Evolutionary conservation across 441 rosid species (phyloP), one percentile per base, ranked within the genome.

Genomic region (Syzygium syzygioides): DNA sequence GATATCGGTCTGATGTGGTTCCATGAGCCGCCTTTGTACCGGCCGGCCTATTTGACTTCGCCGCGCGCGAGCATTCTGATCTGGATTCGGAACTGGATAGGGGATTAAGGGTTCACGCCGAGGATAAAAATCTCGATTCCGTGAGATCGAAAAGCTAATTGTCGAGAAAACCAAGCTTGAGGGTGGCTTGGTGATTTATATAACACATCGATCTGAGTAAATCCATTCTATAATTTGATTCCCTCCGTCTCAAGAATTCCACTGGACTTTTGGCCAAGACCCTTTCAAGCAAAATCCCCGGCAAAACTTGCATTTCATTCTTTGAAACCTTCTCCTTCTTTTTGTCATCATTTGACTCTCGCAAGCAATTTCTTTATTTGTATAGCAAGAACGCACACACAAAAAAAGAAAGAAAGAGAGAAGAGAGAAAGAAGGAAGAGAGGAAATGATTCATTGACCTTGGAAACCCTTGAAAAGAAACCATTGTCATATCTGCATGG

Each of bases 181-280:
- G 0, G 0, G 28, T 34, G 9, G 10, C 3, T 1, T 19, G 14
- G 8, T 0, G 8, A 68, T 34, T 4, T 34, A 68, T 34, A 4
- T 9, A 34, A 13, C 1, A 1, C 1, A 37, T 71, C 10, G 3
- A 37, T 71, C 28, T 71, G 0, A 37, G 80, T 37, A 71, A 19
- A 37, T 20, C 45, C 50, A 19, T 34, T 19, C 20, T 3, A 37
- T 10, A 66, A 66, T 66, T 66, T 9, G 79, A 32, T 66, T 20
- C 80, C 1, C 15, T 13, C 28, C n/a, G 17, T 34, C 26, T 68
- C 26, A 34, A 34, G 14, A 10, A 57, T 4, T 25, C 6, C n/a
- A 25, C 23, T 1, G 52, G 15, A 17, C 28, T 41, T 25, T 23
- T 12, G 28, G 9, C 52, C 76, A 12, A 23, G 14, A 76, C 50